phyloP scores from a whole-genome alignment of 306 rosid genomes.

The Prunus padus region DNA sequence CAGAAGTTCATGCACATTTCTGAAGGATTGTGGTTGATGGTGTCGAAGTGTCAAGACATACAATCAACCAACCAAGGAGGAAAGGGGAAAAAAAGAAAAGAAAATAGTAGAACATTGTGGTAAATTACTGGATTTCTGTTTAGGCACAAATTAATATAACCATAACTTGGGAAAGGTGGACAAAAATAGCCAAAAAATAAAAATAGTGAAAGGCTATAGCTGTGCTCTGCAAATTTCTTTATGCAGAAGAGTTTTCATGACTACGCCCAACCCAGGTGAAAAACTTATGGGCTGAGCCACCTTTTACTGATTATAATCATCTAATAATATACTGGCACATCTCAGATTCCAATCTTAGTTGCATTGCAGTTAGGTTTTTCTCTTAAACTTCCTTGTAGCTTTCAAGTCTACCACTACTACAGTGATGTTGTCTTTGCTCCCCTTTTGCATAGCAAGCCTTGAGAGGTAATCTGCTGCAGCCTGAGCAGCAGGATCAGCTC shows the following conservation, averaged over 20 bases:
- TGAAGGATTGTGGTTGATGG: not conserved
- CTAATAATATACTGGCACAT: slow-evolving; percentile 18
- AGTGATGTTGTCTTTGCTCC: slow-evolving; percentile 79
- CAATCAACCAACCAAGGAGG: not conserved
- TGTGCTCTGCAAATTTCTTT: slow-evolving; percentile 17
- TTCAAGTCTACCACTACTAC: slow-evolving; percentile 75
- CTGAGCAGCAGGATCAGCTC: slow-evolving; percentile 71
- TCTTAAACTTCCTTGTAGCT: slow-evolving; percentile 68
- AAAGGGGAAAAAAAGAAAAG: too few relatives aligned
- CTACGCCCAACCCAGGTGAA: slow-evolving; percentile 34
- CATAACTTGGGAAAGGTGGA: not conserved
- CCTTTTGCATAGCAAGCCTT: slow-evolving; percentile 68
- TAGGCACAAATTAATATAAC: not conserved
- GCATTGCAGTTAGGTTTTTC: slow-evolving; percentile 33
- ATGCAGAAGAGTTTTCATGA: too few relatives aligned
- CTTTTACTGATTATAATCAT: slow-evolving; percentile 8
- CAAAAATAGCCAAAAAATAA: not conserved
- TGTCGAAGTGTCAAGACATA: not conserved
- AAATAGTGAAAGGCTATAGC: not conserved
- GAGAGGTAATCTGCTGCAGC: slow-evolving; percentile 77
- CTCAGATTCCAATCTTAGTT: slow-evolving; percentile 5
- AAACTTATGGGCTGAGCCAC: slow-evolving; percentile 40
- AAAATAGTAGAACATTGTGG: not conserved
- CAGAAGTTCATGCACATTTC: not conserved
- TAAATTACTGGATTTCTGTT: not conserved